These are phyloP conservation scores for Suillus ampliporus DNA, from an alignment of 768 basidiomycete genomes.

Conservation along the genomic window DNA sequence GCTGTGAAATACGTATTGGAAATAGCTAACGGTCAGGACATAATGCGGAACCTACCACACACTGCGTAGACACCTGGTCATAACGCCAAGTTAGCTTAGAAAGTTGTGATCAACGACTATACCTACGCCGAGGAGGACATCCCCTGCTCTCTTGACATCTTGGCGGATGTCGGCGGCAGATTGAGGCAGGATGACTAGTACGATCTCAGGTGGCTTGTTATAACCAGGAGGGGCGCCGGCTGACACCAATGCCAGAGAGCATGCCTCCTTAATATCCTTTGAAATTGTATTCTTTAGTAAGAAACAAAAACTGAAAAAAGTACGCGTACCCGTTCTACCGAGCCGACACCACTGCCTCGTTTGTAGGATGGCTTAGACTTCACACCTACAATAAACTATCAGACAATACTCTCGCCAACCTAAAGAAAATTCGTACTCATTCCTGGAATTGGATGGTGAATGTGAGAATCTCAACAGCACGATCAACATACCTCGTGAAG, in stretches of 20 bases:
- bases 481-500: slow-evolving; percentile 32
- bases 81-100: slow-evolving; percentile 1
- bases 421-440: slow-evolving; percentile 27
- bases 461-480: not conserved
- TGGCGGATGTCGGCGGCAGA: slow-evolving; percentile 52
- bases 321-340: not conserved
- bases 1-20: slow-evolving; percentile 22
- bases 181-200: slow-evolving; percentile 59
- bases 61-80: slow-evolving; percentile 34
- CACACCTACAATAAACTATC: not conserved
- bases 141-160: slow-evolving; percentile 62
- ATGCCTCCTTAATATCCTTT: slow-evolving; percentile 22
- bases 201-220: slow-evolving; percentile 31
- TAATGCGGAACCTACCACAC: slow-evolving; percentile 18
- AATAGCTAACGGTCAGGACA: slow-evolving; percentile 14
- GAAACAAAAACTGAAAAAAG: not conserved
- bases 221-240: slow-evolving; percentile 3
- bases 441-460: slow-evolving; percentile 18
- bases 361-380: slow-evolving; percentile 12
- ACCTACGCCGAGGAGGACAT: slow-evolving; percentile 44
- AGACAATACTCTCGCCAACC: not conserved
- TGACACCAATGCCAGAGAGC: not conserved
- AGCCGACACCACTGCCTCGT: slow-evolving; percentile 10
- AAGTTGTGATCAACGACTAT: not conserved
- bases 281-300: slow-evolving; percentile 19